Percentiles rank a stretch among this genome's conserved stretches.
Conservation (phyloP, 2,329 filamentous ascomycete species). For the Penicillium psychrosexuale region DNA sequence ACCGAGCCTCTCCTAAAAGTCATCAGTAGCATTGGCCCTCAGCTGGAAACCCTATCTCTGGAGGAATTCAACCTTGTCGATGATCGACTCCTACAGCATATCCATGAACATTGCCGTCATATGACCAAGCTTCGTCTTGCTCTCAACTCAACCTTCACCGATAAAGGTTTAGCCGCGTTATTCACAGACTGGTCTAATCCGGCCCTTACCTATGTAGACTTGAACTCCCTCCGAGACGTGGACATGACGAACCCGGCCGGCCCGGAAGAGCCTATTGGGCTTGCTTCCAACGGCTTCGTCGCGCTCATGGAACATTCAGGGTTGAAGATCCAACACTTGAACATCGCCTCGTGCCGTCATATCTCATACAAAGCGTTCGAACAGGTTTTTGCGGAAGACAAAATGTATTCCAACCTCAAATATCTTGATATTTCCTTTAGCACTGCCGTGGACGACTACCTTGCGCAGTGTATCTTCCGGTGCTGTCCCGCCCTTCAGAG, state of each 20-base stretch:
- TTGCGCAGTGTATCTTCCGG: constrained; percentile 45
- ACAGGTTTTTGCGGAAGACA: constrained; percentile 64
- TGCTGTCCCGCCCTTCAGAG: constrained; percentile 51
- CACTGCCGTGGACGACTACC: constrained; percentile 44
- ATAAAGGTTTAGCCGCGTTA: constrained; percentile 67
- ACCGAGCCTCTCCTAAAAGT: constrained; percentile 59
- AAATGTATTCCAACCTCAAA: constrained; percentile 63
- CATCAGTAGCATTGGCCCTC: constrained; percentile 59
- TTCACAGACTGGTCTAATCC: constrained; percentile 76
- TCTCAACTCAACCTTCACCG: constrained; percentile 71
- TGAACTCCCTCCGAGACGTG: constrained; percentile 73
- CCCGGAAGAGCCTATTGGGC: constrained; percentile 61
- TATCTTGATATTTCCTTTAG: constrained; percentile 74
- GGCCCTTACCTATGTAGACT: constrained; percentile 66
- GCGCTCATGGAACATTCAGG: constrained; percentile 85
- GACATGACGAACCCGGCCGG: constrained; percentile 68
- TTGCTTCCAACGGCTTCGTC: constrained; percentile 71
- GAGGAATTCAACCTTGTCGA: constrained; percentile 65
- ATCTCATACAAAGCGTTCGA: constrained; percentile 71
- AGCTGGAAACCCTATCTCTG: constrained; percentile 74
- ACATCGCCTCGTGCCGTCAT: constrained; percentile 81
- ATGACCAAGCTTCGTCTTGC: constrained; percentile 78
- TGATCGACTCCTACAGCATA: constrained; percentile 65
- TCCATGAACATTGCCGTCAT: constrained; percentile 66
- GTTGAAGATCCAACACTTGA: constrained; percentile 60